These are phyloP conservation scores for Raphanus sativus DNA, from an alignment of 345 rosid species.

Conservation along the genomic window DNA sequence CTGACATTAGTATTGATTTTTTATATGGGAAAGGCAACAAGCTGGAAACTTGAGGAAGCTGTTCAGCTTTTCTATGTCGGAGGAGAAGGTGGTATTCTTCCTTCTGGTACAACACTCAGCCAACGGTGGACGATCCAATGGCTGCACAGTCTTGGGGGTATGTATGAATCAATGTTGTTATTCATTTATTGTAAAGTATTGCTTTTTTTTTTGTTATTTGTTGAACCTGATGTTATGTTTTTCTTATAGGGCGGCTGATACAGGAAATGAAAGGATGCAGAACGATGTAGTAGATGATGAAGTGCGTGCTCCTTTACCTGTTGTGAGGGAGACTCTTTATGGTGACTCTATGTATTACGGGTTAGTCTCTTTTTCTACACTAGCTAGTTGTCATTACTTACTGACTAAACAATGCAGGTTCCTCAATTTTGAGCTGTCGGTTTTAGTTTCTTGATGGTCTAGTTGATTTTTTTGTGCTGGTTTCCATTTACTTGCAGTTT, in stretches of 20 bases:
- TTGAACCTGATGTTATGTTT: conserved; percentile 16
- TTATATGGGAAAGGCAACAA: conserved; percentile 61
- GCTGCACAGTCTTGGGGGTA: conserved; percentile 50
- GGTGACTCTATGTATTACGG: conserved; percentile 62
- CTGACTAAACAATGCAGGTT: background rate
- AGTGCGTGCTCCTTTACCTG: conserved; percentile 94
- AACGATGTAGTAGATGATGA: conserved; percentile 53
- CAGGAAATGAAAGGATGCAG: conserved; percentile 42
- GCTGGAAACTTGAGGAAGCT: conserved; percentile 98
- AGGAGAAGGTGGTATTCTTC: conserved; percentile 54
- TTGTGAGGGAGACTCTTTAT: conserved; percentile 94
- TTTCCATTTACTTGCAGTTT: background rate
- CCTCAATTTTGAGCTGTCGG: too few relatives aligned
- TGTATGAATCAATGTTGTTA: conserved; percentile 29
- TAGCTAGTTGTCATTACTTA: background rate
- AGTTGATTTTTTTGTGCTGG: background rate
- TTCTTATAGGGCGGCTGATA: conserved; percentile 42
- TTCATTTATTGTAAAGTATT: background rate
- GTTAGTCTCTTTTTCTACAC: conserved; percentile 41
- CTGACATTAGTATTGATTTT: too few relatives aligned
- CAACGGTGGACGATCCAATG: conserved; percentile 30
- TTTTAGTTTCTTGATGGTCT: conserved; percentile 6
- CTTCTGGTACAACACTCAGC: conserved; percentile 49
- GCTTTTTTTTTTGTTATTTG: background rate
- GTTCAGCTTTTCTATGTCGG: conserved; percentile 91